A percentile compares a stretch with the other conserved stretches of the same genome.
These are phyloP conservation scores for Pseudogymnoascus sp. DNA, from an alignment of 2,329 filamentous ascomycete genomes.

Conservation along the genomic window DNA sequence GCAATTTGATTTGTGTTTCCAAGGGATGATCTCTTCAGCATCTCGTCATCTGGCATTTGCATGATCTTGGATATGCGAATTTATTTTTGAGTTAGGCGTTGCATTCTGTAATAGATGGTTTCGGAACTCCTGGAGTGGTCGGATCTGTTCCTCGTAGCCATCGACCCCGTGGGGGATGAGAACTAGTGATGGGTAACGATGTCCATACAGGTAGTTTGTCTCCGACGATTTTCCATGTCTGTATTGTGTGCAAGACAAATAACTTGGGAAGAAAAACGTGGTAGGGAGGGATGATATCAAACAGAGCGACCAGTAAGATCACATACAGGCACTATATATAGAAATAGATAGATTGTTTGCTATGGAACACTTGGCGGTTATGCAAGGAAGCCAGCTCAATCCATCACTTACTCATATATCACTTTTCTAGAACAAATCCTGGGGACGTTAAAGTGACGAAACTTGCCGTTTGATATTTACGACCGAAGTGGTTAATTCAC, in stretches of 20 bases:
- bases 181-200: neutral
- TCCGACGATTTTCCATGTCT: neutral
- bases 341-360: conserved; percentile 5
- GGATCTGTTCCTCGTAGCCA: neutral
- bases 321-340: conserved; percentile 7
- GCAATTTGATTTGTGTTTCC: conserved; percentile 18
- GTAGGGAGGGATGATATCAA: neutral
- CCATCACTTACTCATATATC: conserved; percentile 3
- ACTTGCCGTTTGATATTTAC: neutral
- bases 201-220: neutral
- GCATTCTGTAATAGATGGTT: conserved; percentile 5
- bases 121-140: neutral
- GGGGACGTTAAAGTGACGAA: neutral
- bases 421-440: neutral
- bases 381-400: conserved; percentile 4
- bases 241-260: conserved; percentile 5
- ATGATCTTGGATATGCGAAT: neutral
- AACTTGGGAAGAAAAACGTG: neutral
- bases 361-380: neutral
- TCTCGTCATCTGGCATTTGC: neutral
- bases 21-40: neutral
- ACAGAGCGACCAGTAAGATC: neutral
- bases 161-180: neutral
- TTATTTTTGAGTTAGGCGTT: conserved; percentile 1
- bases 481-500: neutral